These are phyloP conservation scores for Truncatella angustata DNA, from an alignment of 2,329 filamentous ascomycete species.

Conservation along the genomic window DNA sequence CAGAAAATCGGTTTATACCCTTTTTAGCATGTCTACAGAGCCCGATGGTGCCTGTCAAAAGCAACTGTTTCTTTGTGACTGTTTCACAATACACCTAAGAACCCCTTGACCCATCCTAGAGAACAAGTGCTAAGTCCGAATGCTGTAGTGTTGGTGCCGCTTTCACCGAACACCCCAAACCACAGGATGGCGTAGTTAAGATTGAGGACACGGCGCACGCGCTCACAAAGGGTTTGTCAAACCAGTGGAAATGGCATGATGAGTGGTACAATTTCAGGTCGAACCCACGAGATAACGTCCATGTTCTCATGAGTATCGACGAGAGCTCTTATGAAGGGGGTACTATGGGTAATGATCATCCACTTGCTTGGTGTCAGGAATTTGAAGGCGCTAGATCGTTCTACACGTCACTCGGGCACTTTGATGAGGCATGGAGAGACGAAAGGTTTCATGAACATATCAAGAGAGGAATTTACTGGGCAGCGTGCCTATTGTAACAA, in stretches of 20 bases:
- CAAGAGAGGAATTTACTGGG: conserved; percentile 9
- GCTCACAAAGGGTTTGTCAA: conserved; percentile 22
- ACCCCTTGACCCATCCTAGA: no score
- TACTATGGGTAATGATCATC: conserved; percentile 34
- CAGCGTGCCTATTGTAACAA: background rate
- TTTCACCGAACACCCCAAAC: conserved; percentile 36
- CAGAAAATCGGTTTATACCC: no score
- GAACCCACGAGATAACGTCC: conserved; percentile 27
- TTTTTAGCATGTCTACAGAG: no score
- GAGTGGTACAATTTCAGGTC: conserved; percentile 43
- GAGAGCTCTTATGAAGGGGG: conserved; percentile 35
- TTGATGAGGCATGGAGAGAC: conserved; percentile 36
- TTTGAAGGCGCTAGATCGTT: conserved; percentile 37
- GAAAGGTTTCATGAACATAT: conserved; percentile 24
- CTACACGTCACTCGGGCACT: conserved; percentile 41
- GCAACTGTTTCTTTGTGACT: no score
- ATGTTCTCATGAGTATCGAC: conserved; percentile 34
- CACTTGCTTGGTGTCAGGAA: conserved; percentile 38
- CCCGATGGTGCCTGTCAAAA: no score
- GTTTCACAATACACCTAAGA: no score
- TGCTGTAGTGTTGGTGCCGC: conserved; percentile 37
- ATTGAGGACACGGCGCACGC: conserved; percentile 28
- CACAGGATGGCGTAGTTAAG: conserved; percentile 30
- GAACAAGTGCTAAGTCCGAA: no score
- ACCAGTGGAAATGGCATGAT: conserved; percentile 32